Evolutionary conservation across 2,329 filamentous ascomycete genomes (phyloP).

Genomic region (Paramyrothecium roridum): DNA sequence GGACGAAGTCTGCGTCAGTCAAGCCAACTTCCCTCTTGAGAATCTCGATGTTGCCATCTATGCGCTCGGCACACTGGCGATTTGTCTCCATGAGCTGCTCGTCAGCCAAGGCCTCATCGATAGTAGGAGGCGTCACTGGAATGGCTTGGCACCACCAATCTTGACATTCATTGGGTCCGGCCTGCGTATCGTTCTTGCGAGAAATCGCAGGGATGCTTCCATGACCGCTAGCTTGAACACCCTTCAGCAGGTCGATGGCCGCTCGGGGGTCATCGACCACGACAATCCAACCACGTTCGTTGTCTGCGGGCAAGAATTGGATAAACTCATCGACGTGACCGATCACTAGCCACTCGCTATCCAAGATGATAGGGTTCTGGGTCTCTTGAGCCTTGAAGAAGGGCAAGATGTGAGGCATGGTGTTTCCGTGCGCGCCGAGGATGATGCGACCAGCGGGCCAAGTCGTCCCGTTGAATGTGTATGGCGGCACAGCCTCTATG

Average conservation of each 20-base stretch:
- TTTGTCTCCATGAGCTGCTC: conserved; percentile 4
- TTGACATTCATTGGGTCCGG: conserved; percentile 1
- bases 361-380: conserved; percentile 30
- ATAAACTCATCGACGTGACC: conserved; percentile 25
- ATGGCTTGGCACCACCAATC: conserved; percentile 8
- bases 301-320: conserved; percentile 21
- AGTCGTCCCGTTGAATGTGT: conserved; percentile 11
- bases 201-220: conserved; percentile 12
- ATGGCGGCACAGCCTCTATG: conserved; percentile 33
- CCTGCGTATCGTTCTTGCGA: neutral
- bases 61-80: conserved; percentile 4
- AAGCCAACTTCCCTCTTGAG: conserved; percentile 17
- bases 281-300: conserved; percentile 18
- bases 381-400: conserved; percentile 29
- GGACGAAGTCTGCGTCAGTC: conserved; percentile 13
- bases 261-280: conserved; percentile 16
- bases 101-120: conserved; percentile 11
- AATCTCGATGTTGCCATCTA: conserved; percentile 15
- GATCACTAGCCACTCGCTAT: conserved; percentile 19
- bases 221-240: conserved; percentile 10
- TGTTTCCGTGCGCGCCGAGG: conserved; percentile 7
- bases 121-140: conserved; percentile 2
- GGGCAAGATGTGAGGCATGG: conserved; percentile 14
- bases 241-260: conserved; percentile 13
- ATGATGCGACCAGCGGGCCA: conserved; percentile 18